Evolutionary conservation across 2,329 filamentous ascomycete species (phyloP), one percentile per base, ranked within the genome.

Genomic region (Ceratocystis eucalypticola): DNA sequence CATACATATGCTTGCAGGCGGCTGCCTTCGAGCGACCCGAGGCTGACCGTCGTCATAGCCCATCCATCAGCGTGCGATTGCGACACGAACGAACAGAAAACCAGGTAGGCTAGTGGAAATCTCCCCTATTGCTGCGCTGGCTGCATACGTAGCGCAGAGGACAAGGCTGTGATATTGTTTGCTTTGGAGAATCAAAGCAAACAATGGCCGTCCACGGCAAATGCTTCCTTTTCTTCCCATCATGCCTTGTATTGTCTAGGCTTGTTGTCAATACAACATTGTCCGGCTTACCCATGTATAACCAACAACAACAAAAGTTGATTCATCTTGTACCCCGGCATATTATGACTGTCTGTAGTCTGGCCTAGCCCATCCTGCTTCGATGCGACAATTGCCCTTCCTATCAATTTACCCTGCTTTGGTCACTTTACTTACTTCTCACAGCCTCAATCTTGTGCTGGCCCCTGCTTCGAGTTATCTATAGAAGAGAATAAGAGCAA

Each of bases 161-260:
- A 59, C 55, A 25, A 59, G 55, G 55, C 55, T 59, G 55, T 59
- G 28, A n/a, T 30, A 20, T 20, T 59, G 55, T 59, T 59, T 59
- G 55, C 55, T 25, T 37, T 17, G 30, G 1, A 20, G 20, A 28
- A 20, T 12, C 55, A 17, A n/a, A 33, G 28, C 55, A 59, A 59
- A 59, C 55, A 33, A 17, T 33, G 4, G 55, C 30, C 5, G 10
- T n/a, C 10, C 55, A 37, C 55, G 55, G 55, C 55, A 59, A 59
- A 59, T 59, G 55, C 55, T 59, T 59, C 55, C 55, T 25, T 33
- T 59, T 59, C 25, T 59, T 59, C 28, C 28, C 28, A 59, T 33
- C 28, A n/a, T 59, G 55, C 20, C 15, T 15, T 28, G 48, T 15
- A 12, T 53, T 53, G 48, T 53, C 20, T 15, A 53, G 48, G 22